Conservation (phyloP, 352 stramenopile species). For the Phytophthora fragariae region DNA sequence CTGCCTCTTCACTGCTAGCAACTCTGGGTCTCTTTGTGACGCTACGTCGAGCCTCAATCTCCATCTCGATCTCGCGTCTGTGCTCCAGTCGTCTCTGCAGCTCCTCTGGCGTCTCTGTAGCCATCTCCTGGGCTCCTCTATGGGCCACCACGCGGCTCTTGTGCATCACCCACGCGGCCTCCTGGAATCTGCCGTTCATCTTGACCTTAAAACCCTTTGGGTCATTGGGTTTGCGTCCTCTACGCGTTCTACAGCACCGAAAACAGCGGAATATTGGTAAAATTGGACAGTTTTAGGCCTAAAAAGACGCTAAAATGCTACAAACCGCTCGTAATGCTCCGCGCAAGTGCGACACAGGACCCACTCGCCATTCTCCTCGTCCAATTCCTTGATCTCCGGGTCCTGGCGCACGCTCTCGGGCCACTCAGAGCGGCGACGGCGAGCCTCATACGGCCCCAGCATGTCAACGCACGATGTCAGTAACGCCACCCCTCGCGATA, state of each 20-base stretch:
- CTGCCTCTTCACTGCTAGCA: slow-evolving; percentile 18
- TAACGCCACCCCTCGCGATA: slow-evolving; percentile 7
- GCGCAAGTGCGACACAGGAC: slow-evolving; percentile 71
- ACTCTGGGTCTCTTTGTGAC: slow-evolving; percentile 25
- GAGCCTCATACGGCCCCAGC: slow-evolving; percentile 49
- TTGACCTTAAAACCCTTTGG: slow-evolving; percentile 74
- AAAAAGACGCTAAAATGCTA: neutral
- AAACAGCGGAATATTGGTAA: neutral
- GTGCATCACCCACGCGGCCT: slow-evolving; percentile 72
- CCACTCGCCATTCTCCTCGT: slow-evolving; percentile 71
- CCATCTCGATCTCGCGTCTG: slow-evolving; percentile 19
- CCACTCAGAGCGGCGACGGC: slow-evolving; percentile 60
- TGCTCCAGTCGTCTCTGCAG: slow-evolving; percentile 14
- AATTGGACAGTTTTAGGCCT: neutral
- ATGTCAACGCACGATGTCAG: slow-evolving; percentile 16
- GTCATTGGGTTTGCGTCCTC: slow-evolving; percentile 69
- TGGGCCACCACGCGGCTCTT: slow-evolving; percentile 71
- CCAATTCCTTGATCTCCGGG: slow-evolving; percentile 57
- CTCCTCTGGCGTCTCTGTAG: slow-evolving; percentile 22
- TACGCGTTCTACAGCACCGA: slow-evolving; percentile 44
- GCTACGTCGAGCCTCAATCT: slow-evolving; percentile 17
- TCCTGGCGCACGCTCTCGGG: slow-evolving; percentile 60
- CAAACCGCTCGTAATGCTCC: slow-evolving; percentile 60
- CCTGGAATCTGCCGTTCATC: slow-evolving; percentile 75
- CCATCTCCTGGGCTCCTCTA: slow-evolving; percentile 5